Conservation (phyloP, 2,329 filamentous ascomycete species). For the Drechslerella coelobrocha region DNA sequence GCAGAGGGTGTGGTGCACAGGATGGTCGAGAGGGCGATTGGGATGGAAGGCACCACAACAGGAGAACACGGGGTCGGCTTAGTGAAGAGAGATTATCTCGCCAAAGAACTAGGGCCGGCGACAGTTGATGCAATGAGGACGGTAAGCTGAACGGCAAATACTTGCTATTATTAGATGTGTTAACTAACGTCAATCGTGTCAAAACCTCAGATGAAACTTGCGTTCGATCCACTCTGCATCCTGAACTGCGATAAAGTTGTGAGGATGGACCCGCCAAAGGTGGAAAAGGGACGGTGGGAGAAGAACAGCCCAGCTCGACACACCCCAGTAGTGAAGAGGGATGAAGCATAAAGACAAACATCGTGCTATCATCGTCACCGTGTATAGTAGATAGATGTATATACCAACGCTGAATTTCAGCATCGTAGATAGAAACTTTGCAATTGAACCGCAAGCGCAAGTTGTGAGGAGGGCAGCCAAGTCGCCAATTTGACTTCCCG, state of each 20-base stretch:
- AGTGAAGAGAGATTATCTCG: constrained; percentile 82
- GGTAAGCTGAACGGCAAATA: constrained; percentile 60
- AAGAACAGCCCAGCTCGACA: constrained; percentile 34
- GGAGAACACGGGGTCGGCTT: constrained; percentile 85
- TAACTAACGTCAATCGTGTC: constrained; percentile 2
- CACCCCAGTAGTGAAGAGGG: constrained; percentile 23
- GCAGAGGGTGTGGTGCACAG: constrained; percentile 76
- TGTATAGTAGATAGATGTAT: constrained; percentile 12
- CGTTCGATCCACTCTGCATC: constrained; percentile 76
- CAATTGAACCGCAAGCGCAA: no score
- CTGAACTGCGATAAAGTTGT: constrained; percentile 75
- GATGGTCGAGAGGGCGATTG: constrained; percentile 85
- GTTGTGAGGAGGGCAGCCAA: no score
- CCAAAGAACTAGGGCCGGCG: constrained; percentile 74
- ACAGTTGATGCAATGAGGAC: constrained; percentile 85
- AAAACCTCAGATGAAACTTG: constrained; percentile 71
- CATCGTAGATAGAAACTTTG: not conserved
- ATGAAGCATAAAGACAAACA: constrained; percentile 3
- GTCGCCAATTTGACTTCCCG: constrained; percentile 24
- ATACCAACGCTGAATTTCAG: constrained; percentile 1
- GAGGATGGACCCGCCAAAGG: constrained; percentile 62
- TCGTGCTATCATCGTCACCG: not conserved
- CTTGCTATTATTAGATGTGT: constrained; percentile 1
- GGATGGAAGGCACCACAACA: constrained; percentile 84
- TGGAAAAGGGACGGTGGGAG: constrained; percentile 43